Percentiles rank a stretch among this genome's conserved stretches.
Evolutionary conservation across 73 alveolate species (phyloP).

Genomic region (Paramecium octaurelia): DNA sequence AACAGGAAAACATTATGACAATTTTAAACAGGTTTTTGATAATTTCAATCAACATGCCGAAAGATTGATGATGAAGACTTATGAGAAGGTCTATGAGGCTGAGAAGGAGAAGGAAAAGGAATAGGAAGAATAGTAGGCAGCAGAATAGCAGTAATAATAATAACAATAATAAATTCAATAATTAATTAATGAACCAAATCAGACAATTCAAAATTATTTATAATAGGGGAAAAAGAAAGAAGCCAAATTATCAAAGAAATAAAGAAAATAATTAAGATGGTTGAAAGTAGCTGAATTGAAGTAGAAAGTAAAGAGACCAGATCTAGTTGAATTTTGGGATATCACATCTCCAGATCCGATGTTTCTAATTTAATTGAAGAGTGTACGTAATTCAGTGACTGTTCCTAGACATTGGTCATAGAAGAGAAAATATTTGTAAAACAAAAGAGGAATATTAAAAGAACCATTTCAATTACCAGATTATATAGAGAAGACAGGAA

Average conservation of each 20-base stretch:
- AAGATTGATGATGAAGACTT: constrained; percentile 45
- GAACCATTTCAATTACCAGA: constrained; percentile 95
- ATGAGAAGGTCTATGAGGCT: constrained; percentile 18
- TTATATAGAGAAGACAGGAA: constrained; percentile 97
- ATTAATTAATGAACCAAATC: background rate
- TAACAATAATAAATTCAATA: background rate
- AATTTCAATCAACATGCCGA: background rate
- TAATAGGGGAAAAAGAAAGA: constrained; percentile 39
- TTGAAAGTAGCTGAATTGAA: constrained; percentile 72
- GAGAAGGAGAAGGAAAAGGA: constrained; percentile 39
- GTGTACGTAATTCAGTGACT: constrained; percentile 95
- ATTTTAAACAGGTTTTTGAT: constrained; percentile 32
- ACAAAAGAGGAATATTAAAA: constrained; percentile 93
- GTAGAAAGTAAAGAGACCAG: constrained; percentile 92
- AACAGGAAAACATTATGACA: constrained; percentile 26
- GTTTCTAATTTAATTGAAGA: constrained; percentile 87
- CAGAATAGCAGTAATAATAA: background rate
- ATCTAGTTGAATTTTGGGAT: constrained; percentile 98
- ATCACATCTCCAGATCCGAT: constrained; percentile 95
- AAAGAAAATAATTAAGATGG: constrained; percentile 64
- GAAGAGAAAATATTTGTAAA: constrained; percentile 92
- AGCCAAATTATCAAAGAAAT: constrained; percentile 53
- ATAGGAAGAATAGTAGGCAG: background rate
- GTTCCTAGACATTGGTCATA: constrained; percentile 99
- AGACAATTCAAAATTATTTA: constrained; percentile 13